Evolutionary conservation across 345 rosid genomes (phyloP).

Genomic region (Ceriops tagal): DNA sequence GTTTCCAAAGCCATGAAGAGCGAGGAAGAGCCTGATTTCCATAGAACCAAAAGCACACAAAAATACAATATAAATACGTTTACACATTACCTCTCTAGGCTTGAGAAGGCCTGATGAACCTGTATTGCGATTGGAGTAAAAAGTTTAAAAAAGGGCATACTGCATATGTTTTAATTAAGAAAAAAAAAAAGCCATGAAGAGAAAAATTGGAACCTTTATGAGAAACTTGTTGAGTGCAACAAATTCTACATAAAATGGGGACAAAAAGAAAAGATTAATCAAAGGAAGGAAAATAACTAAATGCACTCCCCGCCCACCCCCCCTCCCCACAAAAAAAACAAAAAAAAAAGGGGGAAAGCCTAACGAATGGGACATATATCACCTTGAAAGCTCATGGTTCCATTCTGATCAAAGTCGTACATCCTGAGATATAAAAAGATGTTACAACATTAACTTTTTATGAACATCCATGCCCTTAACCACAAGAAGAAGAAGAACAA

Average conservation of each 20-base stretch:
- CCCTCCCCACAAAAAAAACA: neutral
- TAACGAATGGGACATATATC: neutral
- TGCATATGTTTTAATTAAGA: neutral
- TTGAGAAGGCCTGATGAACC: conserved; percentile 66
- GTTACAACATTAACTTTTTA: neutral
- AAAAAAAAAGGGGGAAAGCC: neutral
- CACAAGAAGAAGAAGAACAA: neutral
- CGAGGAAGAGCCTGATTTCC: neutral
- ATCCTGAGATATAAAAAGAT: conserved; percentile 36
- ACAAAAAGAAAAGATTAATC: neutral
- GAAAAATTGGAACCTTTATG: conserved; percentile 45
- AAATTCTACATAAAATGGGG: conserved; percentile 39
- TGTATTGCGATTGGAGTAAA: conserved; percentile 16
- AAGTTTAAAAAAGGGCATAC: neutral
- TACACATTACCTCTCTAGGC: conserved; percentile 49
- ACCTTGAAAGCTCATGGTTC: conserved; percentile 71
- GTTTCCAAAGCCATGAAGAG: neutral
- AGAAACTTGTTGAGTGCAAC: conserved; percentile 65
- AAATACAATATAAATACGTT: neutral
- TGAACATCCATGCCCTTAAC: too few species aligned
- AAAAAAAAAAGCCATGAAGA: neutral
- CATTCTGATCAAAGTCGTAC: conserved; percentile 66
- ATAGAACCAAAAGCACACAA: neutral
- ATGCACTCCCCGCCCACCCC: neutral
- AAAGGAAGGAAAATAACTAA: neutral